phyloP scores from a whole-genome alignment of 2,329 filamentous ascomycete genomes.

The Emergomyces orientalis region DNA sequence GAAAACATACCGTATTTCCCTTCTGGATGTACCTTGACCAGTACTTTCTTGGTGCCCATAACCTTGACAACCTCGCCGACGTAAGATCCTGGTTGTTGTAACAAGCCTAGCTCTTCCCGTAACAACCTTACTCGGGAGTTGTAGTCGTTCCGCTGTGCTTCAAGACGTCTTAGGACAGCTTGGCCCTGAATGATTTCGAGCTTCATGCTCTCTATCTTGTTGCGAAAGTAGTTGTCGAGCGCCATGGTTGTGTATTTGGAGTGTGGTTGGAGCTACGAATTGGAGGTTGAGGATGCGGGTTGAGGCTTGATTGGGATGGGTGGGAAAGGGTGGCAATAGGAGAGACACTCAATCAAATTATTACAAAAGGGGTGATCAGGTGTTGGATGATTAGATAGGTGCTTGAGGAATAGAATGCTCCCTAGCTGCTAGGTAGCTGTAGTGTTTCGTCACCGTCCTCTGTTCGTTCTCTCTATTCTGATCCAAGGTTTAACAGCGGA shows the following conservation, averaged over 20 bases:
- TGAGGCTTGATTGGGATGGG: not conserved
- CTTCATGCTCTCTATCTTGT: conserved; percentile 99
- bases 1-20: conserved; percentile 85
- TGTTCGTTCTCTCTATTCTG: not conserved
- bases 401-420: not conserved
- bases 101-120: conserved; percentile 85
- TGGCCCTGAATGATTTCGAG: conserved; percentile 99
- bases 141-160: conserved; percentile 98
- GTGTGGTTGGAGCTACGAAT: not conserved
- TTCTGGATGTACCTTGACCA: conserved; percentile 98
- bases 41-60: conserved; percentile 98
- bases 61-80: conserved; percentile 99
- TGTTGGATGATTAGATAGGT: not conserved
- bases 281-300: not conserved
- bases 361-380: not conserved
- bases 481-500: not conserved
- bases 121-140: conserved; percentile 94
- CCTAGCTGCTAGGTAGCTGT: not conserved
- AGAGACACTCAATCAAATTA: not conserved
- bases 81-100: conserved; percentile 96
- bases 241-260: conserved; percentile 58
- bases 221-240: conserved; percentile 98
- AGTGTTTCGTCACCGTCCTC: not conserved
- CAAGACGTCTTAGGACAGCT: conserved; percentile 83
- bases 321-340: not conserved